phyloP scores from a whole-genome alignment of 148 eudicot species.

The Rhododendron ferrugineum region DNA sequence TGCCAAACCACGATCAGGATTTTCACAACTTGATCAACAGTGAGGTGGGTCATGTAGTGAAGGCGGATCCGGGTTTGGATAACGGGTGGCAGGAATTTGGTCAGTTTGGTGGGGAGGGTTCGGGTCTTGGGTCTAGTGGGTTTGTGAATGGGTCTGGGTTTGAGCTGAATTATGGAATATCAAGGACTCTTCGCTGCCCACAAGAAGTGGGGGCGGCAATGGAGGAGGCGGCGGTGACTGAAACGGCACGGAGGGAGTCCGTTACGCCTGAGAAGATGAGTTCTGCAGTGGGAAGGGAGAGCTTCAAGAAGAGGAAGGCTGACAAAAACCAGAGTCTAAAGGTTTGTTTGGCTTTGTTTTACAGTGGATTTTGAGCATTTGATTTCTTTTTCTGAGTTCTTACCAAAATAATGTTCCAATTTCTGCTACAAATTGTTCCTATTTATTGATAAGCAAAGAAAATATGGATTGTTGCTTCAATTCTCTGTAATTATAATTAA shows the following conservation, averaged over 20 bases:
- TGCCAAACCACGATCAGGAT: slow-evolving; percentile 9
- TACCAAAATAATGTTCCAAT: not conserved
- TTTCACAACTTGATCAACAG: slow-evolving; percentile 13
- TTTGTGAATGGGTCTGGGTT: slow-evolving; percentile 21
- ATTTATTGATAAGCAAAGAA: no score
- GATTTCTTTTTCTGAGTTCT: not conserved
- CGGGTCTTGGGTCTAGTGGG: slow-evolving; percentile 16
- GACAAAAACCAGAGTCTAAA: slow-evolving; percentile 39
- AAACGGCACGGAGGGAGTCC: slow-evolving; percentile 22
- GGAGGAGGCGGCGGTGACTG: slow-evolving; percentile 12
- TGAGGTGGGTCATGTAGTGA: slow-evolving; percentile 29
- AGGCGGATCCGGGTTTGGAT: slow-evolving; percentile 61
- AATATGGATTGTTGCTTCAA: not conserved
- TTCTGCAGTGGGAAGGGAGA: slow-evolving; percentile 33
- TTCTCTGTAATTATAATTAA: not conserved
- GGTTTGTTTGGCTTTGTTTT: slow-evolving; percentile 30
- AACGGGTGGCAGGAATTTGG: slow-evolving; percentile 44
- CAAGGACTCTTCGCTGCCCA: slow-evolving; percentile 51
- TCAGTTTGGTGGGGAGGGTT: slow-evolving; percentile 17
- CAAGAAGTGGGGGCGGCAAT: slow-evolving; percentile 33
- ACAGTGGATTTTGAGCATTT: not conserved
- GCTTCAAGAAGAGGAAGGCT: slow-evolving; percentile 80
- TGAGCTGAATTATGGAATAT: slow-evolving; percentile 36
- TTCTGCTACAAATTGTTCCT: not conserved
- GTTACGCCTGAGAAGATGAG: slow-evolving; percentile 27